Percentiles rank a stretch among this genome's conserved stretches.
Evolutionary conservation across 495 filamentous ascomycete species (phyloP).

Genomic region (Choiromyces venosus): DNA sequence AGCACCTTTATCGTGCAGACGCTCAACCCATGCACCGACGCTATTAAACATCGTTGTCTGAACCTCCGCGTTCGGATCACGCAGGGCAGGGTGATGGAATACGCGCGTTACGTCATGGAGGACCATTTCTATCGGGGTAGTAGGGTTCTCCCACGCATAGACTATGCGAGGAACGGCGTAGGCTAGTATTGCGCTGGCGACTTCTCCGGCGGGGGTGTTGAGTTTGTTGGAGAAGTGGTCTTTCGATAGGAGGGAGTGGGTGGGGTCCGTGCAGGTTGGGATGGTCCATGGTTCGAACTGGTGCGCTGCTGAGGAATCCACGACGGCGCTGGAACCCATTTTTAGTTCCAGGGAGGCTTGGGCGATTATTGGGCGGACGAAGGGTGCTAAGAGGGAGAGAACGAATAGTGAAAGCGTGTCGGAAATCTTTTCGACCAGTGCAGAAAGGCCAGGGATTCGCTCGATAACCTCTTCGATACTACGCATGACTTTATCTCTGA

Average conservation of each 20-base stretch:
- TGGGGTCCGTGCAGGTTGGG: slow-evolving; percentile 78
- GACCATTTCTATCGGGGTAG: slow-evolving; percentile 71
- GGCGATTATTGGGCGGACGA: slow-evolving; percentile 85
- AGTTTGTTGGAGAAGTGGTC: slow-evolving; percentile 94
- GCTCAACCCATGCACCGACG: slow-evolving; percentile 69
- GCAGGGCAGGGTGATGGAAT: slow-evolving; percentile 83
- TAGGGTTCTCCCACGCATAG: slow-evolving; percentile 83
- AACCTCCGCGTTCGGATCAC: slow-evolving; percentile 65
- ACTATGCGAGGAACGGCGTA: slow-evolving; percentile 81
- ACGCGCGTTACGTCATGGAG: slow-evolving; percentile 66
- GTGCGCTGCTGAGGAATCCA: slow-evolving; percentile 71
- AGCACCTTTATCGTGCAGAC: slow-evolving; percentile 57
- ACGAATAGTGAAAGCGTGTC: slow-evolving; percentile 88
- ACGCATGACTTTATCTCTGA: slow-evolving; percentile 87
- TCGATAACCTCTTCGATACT: slow-evolving; percentile 75
- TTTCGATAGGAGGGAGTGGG: slow-evolving; percentile 89
- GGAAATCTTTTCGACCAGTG: slow-evolving; percentile 79
- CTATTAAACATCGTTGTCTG: slow-evolving; percentile 81
- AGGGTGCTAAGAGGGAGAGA: slow-evolving; percentile 81
- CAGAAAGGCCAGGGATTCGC: slow-evolving; percentile 84
- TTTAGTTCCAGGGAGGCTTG: slow-evolving; percentile 75
- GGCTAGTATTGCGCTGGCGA: slow-evolving; percentile 71
- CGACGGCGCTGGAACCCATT: slow-evolving; percentile 70
- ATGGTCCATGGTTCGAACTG: slow-evolving; percentile 91
- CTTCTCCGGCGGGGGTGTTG: slow-evolving; percentile 77